phyloP scores from a whole-genome alignment of 108 stramenopile species.

The Cyclotella cryptica region DNA sequence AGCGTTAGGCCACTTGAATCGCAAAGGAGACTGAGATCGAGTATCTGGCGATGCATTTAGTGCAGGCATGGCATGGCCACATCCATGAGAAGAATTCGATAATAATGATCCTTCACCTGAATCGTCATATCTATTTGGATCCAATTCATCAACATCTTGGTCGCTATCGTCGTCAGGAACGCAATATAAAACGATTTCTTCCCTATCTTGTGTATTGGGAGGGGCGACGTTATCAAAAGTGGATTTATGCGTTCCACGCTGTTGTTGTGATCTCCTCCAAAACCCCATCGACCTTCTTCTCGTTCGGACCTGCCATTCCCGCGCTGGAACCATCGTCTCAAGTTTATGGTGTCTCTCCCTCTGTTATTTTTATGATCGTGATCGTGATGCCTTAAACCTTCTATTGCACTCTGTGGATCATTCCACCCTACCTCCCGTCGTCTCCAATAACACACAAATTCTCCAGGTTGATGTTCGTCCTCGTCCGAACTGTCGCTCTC shows the following conservation, averaged over 20 bases:
- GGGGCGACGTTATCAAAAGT: not conserved
- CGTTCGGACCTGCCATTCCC: not conserved
- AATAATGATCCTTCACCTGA: constrained; percentile 10
- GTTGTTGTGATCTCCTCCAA: not conserved
- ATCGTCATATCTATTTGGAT: constrained; percentile 2
- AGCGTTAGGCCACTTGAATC: not conserved
- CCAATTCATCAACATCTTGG: not conserved
- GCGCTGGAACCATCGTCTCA: not conserved
- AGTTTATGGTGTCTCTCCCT: too few species aligned
- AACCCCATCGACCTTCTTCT: constrained; percentile 2
- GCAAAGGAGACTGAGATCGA: not conserved
- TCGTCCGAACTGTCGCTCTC: not conserved
- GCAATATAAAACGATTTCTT: constrained; percentile 20
- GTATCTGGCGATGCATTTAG: not conserved
- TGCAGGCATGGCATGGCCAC: constrained; percentile 22
- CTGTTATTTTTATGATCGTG: not conserved
- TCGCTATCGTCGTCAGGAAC: not conserved
- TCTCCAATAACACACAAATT: constrained; percentile 4
- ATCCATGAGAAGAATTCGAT: not conserved
- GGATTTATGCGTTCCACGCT: not conserved
- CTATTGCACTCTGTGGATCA: not conserved
- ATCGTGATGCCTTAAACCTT: not conserved
- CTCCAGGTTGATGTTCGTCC: not conserved
- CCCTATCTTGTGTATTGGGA: not conserved
- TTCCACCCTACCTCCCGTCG: constrained; percentile 6